Base-by-base conservation (phyloP, 2,329 filamentous ascomycete species). In the Colletotrichum eremochloae region DNA sequence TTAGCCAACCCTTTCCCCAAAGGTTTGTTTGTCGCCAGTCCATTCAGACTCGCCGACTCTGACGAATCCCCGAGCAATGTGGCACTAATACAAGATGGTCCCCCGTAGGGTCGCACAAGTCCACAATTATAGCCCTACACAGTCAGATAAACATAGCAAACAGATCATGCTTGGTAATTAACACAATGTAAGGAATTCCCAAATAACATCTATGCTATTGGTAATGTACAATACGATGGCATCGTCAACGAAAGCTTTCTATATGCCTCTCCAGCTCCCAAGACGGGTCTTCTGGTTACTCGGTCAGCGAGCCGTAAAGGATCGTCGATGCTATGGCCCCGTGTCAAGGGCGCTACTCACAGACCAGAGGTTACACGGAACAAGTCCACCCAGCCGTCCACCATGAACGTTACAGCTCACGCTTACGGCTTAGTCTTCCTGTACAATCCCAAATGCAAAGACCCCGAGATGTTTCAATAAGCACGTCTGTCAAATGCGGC, bases 381-480 rank as follows among this genome's bases (percentile, higher is more conserved):
- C 46, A 14, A 11, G 29, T 12, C 8, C 20, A 14, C 31, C 11
- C 14, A 24, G 33, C 36, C 36, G 15, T 42, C 33, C 48, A 53
- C 46, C 31, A 38, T 50, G n/a, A 15, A 44, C 14, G n/a, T 31
- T 58, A n/a, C 55, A n/a, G 11, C 33, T 40, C 15, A 12, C 14
- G 29, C 33, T 31, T 24, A 55, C 36, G 42, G 36, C 55, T 36
- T 67, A 2, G 36, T 53, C 36, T 53, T 24, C n/a, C 42, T 58
- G 42, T 20, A 40, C 33, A 38, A 33, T 36, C 31, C 24, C 36
- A 42, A 53, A 53, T 63, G 61, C 48, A 53, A 42, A 42, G 5
- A n/a, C 64, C 52, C 64, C n/a, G 33, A 44, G 24, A 68, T 68
- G 58, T 68, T 60, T 63, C 46, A 60, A 63, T 58, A 33, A 20